Evolutionary conservation across 169 alveolate species (phyloP).

Genomic region (Fabrea salina): DNA sequence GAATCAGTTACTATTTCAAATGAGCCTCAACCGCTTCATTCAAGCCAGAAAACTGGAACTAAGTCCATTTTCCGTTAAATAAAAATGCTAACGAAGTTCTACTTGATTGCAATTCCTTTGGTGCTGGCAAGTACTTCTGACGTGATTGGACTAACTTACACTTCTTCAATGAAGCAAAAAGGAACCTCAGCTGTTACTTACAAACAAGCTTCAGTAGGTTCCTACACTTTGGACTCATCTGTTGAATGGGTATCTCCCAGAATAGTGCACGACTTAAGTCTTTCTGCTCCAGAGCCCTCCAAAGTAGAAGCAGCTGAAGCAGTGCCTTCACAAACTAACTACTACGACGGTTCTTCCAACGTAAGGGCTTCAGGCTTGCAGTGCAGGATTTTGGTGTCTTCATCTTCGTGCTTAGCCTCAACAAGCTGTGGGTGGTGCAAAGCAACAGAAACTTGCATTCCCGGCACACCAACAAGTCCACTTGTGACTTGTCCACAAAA

Average conservation of each 20-base stretch:
- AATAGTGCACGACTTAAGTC: slow-evolving; percentile 7
- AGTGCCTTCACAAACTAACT: slow-evolving; percentile 1
- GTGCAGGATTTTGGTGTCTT: slow-evolving; percentile 10
- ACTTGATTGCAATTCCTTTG: neutral
- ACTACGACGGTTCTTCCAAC: slow-evolving; percentile 18
- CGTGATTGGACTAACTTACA: slow-evolving; percentile 14
- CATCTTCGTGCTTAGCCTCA: neutral
- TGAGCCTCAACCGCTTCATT: no score
- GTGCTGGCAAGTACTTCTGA: neutral
- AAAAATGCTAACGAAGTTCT: slow-evolving; percentile 29
- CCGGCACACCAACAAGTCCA: neutral
- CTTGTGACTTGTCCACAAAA: no score
- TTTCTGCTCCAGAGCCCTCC: neutral
- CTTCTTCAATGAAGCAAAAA: neutral
- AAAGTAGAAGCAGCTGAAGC: neutral
- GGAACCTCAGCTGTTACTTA: slow-evolving; percentile 8
- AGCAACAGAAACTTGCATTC: neutral
- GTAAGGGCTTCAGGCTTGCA: neutral
- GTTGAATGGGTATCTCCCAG: slow-evolving; percentile 17
- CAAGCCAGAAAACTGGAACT: no score
- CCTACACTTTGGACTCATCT: neutral
- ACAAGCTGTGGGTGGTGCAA: slow-evolving; percentile 23
- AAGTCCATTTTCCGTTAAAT: no score
- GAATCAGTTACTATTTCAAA: no score
- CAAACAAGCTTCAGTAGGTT: neutral